Percentiles rank a stretch among this genome's conserved stretches.
phyloP scores from a whole-genome alignment of 108 stramenopile species.

The Pseudonitzschia pungens region DNA sequence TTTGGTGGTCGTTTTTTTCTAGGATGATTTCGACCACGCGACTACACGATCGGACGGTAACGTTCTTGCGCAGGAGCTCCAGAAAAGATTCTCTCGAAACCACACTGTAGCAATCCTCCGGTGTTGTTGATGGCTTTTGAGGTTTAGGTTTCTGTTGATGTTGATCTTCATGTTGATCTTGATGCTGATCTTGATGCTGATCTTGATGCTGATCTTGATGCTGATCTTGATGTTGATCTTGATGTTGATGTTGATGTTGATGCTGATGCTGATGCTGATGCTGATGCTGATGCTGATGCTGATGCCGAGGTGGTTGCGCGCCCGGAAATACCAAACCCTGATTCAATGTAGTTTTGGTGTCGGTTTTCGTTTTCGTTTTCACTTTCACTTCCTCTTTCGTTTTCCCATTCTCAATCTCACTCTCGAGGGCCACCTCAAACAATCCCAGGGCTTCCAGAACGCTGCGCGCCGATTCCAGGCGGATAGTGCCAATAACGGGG shows the following conservation, averaged over 20 bases:
- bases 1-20: too few relatives aligned
- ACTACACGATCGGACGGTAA: not conserved
- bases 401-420: too few relatives aligned
- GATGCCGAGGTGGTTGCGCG: not conserved
- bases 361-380: too few relatives aligned
- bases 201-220: too few relatives aligned
- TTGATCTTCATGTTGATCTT: not conserved
- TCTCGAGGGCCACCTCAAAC: not conserved
- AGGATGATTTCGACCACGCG: not conserved
- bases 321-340: not conserved
- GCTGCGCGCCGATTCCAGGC: not conserved
- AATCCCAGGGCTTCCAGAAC: slow-evolving; percentile 17
- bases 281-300: too few relatives aligned
- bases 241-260: not conserved
- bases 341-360: too few relatives aligned
- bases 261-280: too few relatives aligned
- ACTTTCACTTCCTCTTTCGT: too few relatives aligned
- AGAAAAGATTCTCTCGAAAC: slow-evolving; percentile 18
- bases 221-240: too few relatives aligned
- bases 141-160: not conserved
- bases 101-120: too few relatives aligned
- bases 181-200: not conserved
- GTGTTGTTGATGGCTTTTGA: not conserved
- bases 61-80: slow-evolving; percentile 10
- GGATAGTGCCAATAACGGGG: slow-evolving; percentile 30